Evolutionary conservation across 495 filamentous ascomycete genomes (phyloP), one percentile per base, ranked within the genome.

Genomic region (Talaromyces nanjingensis): DNA sequence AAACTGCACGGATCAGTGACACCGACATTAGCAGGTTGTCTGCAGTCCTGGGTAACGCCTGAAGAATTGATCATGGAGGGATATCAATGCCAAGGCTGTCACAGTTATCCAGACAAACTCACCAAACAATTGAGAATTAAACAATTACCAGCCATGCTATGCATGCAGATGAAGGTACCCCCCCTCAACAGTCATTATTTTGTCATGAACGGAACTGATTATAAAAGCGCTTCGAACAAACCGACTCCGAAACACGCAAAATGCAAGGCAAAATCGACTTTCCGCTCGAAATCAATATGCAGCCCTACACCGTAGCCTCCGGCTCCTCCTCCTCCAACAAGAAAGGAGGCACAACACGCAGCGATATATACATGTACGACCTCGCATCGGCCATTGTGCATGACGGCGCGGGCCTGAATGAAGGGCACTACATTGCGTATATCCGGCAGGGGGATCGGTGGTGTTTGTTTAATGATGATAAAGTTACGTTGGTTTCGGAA

Each of bases 391-490:
- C 94, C 4, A 86, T 96, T 18, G 91, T 93, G 58, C 93, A 96
- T 69, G 73, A 78, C 47, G 93, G 92, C 14, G 89, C 91, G 69
- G 64, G 59, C n/a, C 89, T 96, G 63, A 91, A 96, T 67, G 88
- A 90, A 42, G 90, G 93, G 0, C 93, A 97, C 70, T 97, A 97
- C 72, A 86, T 91, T 64, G 87, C 85, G n/a, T 97, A 93, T 73
- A 90, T 88, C 57, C 79, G 90, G 22, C 86, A 90, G 58, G 89
- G 88, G 24, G 86, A 89, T 59, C 86, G 93, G 84, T 97, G 93
- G 93, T 92, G 93, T 71, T 81, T 86, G 31, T 96, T 96, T 78
- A 92, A 97, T 67, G 93, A 97, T 73, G 91, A 91, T 70, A 89
- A 89, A 70, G 92, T 97, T 53, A 91, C 91, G 56, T 67, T 90